A percentile compares a stretch with the other conserved stretches of the same genome.
Evolutionary conservation across 805 yeast species (phyloP).

Genomic region (Yarrowia porcina): DNA sequence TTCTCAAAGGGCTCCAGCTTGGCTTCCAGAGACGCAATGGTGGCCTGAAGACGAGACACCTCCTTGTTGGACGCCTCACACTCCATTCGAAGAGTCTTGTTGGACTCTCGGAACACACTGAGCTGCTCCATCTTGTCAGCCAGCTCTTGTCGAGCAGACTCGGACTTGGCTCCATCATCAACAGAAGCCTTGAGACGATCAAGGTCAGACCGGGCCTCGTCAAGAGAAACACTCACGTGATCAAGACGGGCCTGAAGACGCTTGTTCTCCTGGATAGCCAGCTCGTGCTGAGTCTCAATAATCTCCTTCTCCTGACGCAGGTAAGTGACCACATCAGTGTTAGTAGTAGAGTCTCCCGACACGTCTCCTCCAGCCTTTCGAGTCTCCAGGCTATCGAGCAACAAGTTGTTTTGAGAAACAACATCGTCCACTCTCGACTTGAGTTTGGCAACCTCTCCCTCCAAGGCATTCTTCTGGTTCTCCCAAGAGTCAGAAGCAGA

Average conservation of each 20-base stretch:
- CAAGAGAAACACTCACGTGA: constrained; percentile 49
- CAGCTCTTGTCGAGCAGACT: constrained; percentile 46
- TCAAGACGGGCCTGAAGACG: constrained; percentile 52
- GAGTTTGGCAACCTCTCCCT: constrained; percentile 48
- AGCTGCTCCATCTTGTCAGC: constrained; percentile 57
- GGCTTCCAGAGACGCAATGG: constrained; percentile 37
- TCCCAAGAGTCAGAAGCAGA: constrained; percentile 44
- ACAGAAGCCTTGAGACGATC: constrained; percentile 39
- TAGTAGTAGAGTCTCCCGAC: constrained; percentile 5
- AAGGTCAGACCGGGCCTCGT: constrained; percentile 49
- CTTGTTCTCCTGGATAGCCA: constrained; percentile 51
- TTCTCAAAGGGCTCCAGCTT: constrained; percentile 48
- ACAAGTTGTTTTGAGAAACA: constrained; percentile 61
- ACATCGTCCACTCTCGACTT: constrained; percentile 53
- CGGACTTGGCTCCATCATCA: constrained; percentile 28
- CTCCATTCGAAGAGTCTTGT: constrained; percentile 58
- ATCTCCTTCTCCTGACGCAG: constrained; percentile 75
- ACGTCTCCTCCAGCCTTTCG: constrained; percentile 30
- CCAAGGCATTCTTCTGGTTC: constrained; percentile 43
- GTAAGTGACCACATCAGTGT: constrained; percentile 51
- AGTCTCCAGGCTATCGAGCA: constrained; percentile 64
- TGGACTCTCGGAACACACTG: constrained; percentile 65
- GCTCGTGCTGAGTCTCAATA: constrained; percentile 56
- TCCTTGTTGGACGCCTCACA: constrained; percentile 38
- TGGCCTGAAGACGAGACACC: constrained; percentile 43